phyloP scores from a whole-genome alignment of 2,329 filamentous ascomycete genomes.

The Sporothrix brasiliensis region DNA sequence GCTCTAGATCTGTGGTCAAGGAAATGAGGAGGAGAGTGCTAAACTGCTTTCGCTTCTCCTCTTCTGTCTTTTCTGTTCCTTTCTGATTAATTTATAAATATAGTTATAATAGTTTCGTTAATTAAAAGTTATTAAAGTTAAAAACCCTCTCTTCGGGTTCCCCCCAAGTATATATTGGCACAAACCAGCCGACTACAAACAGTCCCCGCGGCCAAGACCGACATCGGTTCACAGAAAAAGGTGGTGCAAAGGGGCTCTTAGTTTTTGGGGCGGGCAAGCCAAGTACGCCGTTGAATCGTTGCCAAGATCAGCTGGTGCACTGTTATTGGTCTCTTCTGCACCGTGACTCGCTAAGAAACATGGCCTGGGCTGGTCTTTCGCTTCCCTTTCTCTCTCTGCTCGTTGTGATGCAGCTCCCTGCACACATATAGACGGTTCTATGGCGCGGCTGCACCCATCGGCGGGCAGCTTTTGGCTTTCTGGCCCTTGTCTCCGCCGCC shows the following conservation, averaged over 20 bases:
- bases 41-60: not conserved
- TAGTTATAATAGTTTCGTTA: no score
- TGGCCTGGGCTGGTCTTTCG: not conserved
- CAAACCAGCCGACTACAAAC: not conserved
- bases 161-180: not conserved
- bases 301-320: constrained; percentile 20
- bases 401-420: not conserved
- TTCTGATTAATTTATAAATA: no score
- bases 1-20: not conserved
- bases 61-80: no score
- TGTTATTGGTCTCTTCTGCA: not conserved
- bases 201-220: not conserved
- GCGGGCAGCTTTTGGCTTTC: not conserved
- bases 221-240: not conserved
- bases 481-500: no score
- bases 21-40: not conserved
- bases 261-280: not conserved
- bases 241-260: not conserved
- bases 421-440: not conserved
- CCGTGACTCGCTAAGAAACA: not conserved
- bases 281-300: constrained; percentile 10
- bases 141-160: not conserved
- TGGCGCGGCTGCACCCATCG: not conserved
- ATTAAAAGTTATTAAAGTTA: no score
- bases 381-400: not conserved